These are phyloP conservation scores for Plasmodium inui DNA, from an alignment of 169 alveolate genomes.

Conservation along the genomic window DNA sequence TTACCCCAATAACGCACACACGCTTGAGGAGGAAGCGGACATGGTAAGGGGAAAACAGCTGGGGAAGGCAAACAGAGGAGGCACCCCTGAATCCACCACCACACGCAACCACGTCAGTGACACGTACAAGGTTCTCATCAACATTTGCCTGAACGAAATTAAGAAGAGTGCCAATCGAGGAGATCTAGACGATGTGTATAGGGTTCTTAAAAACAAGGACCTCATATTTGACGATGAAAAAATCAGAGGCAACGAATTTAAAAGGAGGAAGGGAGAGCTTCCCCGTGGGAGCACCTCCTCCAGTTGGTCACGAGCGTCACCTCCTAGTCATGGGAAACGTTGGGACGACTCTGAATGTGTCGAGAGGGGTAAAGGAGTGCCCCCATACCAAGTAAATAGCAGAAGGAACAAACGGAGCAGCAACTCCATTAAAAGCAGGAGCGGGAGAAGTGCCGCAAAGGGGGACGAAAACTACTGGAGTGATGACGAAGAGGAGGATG, in stretches of 20 bases:
- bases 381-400: neutral
- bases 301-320: neutral
- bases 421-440: neutral
- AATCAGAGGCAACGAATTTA: neutral
- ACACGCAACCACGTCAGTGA: constrained; percentile 26
- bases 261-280: neutral
- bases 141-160: constrained; percentile 48
- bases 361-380: neutral
- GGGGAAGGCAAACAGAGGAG: neutral
- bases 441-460: neutral
- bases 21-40: neutral
- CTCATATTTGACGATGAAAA: neutral
- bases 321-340: neutral
- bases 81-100: neutral
- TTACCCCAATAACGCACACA: neutral
- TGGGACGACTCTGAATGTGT: neutral
- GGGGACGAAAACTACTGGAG: neutral
- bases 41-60: neutral
- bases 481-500: constrained; percentile 1
- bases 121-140: constrained; percentile 56
- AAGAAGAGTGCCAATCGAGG: neutral
- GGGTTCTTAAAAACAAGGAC: constrained; percentile 14
- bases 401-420: constrained; percentile 2
- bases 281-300: neutral
- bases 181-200: constrained; percentile 1